These are phyloP conservation scores for Glaciozyma antarctica DNA, from an alignment of 768 basidiomycete species.

Conservation along the genomic window DNA sequence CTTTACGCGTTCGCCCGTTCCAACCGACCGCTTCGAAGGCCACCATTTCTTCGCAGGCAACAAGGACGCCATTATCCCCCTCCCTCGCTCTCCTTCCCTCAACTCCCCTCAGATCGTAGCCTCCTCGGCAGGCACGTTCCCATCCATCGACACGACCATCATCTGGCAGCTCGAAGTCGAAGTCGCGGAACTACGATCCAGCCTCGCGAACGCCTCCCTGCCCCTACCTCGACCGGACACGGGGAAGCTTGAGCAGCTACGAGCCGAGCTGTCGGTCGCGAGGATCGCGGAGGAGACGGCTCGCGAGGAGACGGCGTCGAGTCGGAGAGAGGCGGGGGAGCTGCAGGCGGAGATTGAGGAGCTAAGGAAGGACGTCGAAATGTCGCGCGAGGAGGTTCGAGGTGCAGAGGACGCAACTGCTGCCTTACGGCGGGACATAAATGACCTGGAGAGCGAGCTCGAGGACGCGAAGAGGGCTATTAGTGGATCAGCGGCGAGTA, in stretches of 20 bases:
- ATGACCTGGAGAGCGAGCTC: constrained; percentile 45
- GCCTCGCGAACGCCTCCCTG: constrained; percentile 38
- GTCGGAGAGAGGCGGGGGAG: constrained; percentile 34
- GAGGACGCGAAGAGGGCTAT: constrained; percentile 38
- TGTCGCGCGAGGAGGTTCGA: neutral
- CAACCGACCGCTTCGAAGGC: constrained; percentile 52
- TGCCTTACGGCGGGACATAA: constrained; percentile 40
- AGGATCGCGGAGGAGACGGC: constrained; percentile 35
- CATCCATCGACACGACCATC: constrained; percentile 14
- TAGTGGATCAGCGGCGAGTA: constrained; percentile 36
- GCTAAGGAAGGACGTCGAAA: neutral
- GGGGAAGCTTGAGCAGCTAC: too few relatives aligned
- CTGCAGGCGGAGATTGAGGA: neutral
- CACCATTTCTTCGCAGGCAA: constrained; percentile 79
- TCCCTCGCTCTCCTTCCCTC: constrained; percentile 35
- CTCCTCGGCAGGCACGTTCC: neutral
- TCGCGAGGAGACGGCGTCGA: constrained; percentile 39
- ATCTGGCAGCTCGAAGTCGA: constrained; percentile 51
- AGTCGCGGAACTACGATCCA: constrained; percentile 43
- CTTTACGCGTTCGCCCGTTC: neutral
- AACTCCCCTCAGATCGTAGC: neutral
- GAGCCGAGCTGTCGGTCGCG: constrained; percentile 42
- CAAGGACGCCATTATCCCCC: constrained; percentile 55
- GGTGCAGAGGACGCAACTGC: neutral
- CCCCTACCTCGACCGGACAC: constrained; percentile 27